phyloP scores from a whole-genome alignment of 2,329 filamentous ascomycete species.

The Aspergillus fischeri region DNA sequence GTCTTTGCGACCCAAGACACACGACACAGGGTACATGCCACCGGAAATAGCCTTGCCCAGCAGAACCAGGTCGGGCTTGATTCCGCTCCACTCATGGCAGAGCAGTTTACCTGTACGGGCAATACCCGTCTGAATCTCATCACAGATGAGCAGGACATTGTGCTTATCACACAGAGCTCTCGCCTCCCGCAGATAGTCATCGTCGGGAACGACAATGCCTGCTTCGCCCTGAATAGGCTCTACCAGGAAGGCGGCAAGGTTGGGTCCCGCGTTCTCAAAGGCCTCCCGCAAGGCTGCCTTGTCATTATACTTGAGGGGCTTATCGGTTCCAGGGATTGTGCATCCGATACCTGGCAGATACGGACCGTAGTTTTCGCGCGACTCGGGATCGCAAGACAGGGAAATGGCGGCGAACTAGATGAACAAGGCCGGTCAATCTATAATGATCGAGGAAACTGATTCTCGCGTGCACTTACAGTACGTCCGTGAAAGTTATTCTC shows the following conservation, averaged over 20 bases:
- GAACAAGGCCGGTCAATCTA: slow-evolving; percentile 4
- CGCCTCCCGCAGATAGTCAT: slow-evolving; percentile 77
- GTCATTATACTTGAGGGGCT: slow-evolving; percentile 81
- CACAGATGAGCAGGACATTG: slow-evolving; percentile 92
- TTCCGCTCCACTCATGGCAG: slow-evolving; percentile 88
- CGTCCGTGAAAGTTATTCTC: slow-evolving; percentile 94
- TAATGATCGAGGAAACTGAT: not conserved
- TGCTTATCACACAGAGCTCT: slow-evolving; percentile 87
- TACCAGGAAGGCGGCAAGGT: slow-evolving; percentile 87
- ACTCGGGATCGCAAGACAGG: slow-evolving; percentile 92
- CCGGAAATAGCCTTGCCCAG: slow-evolving; percentile 97
- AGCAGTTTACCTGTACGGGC: slow-evolving; percentile 91
- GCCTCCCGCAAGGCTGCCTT: slow-evolving; percentile 73
- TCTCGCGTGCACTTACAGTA: slow-evolving; percentile 59
- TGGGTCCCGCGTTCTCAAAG: slow-evolving; percentile 73
- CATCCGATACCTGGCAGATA: slow-evolving; percentile 88
- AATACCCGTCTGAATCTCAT: slow-evolving; percentile 98
- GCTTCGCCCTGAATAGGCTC: slow-evolving; percentile 98
- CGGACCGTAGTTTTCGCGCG: slow-evolving; percentile 92
- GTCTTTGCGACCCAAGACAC: slow-evolving; percentile 80
- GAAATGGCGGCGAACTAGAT: slow-evolving; percentile 85
- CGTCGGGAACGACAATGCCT: slow-evolving; percentile 90
- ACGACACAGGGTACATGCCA: slow-evolving; percentile 98
- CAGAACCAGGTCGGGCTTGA: slow-evolving; percentile 92
- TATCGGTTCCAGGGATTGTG: slow-evolving; percentile 67